phyloP scores from a whole-genome alignment of 2,329 filamentous ascomycete species.

The Colletotrichum filicis region DNA sequence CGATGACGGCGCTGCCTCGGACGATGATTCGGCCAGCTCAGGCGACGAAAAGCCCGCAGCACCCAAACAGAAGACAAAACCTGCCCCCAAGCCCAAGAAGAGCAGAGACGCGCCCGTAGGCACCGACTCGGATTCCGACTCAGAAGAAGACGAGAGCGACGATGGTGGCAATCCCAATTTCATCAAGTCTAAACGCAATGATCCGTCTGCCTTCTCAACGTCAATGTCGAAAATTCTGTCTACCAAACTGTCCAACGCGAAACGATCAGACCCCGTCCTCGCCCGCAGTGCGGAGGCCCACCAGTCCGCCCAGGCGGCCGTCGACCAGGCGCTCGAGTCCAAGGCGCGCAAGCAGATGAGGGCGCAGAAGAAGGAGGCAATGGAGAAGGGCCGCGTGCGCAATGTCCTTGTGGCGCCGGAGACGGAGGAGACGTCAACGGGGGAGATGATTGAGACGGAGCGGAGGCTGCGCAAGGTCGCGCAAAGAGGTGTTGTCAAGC shows the following conservation, averaged over 20 bases:
- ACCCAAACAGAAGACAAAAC: conserved; percentile 40
- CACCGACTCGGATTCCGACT: conserved; percentile 47
- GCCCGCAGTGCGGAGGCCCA: conserved; percentile 82
- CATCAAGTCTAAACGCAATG: conserved; percentile 84
- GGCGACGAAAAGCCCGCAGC: conserved; percentile 47
- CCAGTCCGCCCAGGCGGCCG: conserved; percentile 76
- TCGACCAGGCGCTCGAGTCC: conserved; percentile 82
- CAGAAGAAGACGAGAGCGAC: conserved; percentile 40
- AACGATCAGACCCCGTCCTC: conserved; percentile 90
- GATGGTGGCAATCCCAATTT: conserved; percentile 50
- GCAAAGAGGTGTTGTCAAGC: conserved; percentile 91
- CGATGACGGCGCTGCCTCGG: conserved; percentile 58
- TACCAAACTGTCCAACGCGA: conserved; percentile 85
- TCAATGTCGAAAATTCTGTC: conserved; percentile 93
- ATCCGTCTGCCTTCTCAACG: conserved; percentile 89
- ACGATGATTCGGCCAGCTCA: conserved; percentile 48
- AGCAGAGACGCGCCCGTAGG: conserved; percentile 25
- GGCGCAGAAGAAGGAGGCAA: conserved; percentile 80
- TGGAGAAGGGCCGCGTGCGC: conserved; percentile 88
- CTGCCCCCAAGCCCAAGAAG: conserved; percentile 39
- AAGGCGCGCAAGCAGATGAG: conserved; percentile 84
- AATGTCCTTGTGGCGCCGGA: conserved; percentile 78
- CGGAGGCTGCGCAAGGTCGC: conserved; percentile 86
- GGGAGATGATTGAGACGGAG: conserved; percentile 75
- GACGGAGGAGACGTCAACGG: conserved; percentile 55